Percentiles rank a stretch among this genome's conserved stretches.
These are phyloP conservation scores for Cystofilobasidium bisporidii DNA, from an alignment of 768 basidiomycete genomes.

Conservation along the genomic window DNA sequence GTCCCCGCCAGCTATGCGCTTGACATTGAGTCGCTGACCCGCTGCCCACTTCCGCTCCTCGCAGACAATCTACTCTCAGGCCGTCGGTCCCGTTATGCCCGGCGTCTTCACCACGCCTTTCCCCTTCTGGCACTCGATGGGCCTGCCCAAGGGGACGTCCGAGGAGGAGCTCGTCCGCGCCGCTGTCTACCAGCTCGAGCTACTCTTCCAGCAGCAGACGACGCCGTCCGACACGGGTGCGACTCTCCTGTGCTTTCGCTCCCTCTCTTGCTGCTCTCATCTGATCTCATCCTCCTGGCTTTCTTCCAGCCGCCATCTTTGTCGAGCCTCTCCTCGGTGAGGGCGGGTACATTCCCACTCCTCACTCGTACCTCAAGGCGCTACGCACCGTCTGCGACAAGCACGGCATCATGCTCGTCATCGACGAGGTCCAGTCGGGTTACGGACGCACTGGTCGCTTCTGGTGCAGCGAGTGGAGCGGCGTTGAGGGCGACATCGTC, in stretches of 20 bases:
- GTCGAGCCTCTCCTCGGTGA: conserved; percentile 90
- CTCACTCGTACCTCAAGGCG: conserved; percentile 67
- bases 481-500: conserved; percentile 77
- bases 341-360: conserved; percentile 88
- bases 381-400: conserved; percentile 73
- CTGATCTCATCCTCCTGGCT: not conserved
- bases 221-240: conserved; percentile 60
- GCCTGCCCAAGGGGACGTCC: conserved; percentile 50
- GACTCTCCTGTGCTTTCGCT: not conserved
- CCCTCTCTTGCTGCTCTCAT: not conserved
- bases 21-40: no score
- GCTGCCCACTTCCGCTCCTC: conserved; percentile 43
- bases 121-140: conserved; percentile 88
- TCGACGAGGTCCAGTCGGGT: conserved; percentile 50
- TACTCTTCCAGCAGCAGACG: conserved; percentile 68
- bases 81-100: conserved; percentile 37
- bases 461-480: conserved; percentile 59
- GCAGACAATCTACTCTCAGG: conserved; percentile 81
- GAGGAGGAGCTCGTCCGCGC: conserved; percentile 52
- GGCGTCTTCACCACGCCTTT: conserved; percentile 63
- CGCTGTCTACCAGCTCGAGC: conserved; percentile 72
- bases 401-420: conserved; percentile 62
- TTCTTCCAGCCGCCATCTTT: conserved; percentile 63
- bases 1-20: no score
- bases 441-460: conserved; percentile 77